phyloP scores from a whole-genome alignment of 1,139 yeast species.

The Suhomyces panamericanus region DNA sequence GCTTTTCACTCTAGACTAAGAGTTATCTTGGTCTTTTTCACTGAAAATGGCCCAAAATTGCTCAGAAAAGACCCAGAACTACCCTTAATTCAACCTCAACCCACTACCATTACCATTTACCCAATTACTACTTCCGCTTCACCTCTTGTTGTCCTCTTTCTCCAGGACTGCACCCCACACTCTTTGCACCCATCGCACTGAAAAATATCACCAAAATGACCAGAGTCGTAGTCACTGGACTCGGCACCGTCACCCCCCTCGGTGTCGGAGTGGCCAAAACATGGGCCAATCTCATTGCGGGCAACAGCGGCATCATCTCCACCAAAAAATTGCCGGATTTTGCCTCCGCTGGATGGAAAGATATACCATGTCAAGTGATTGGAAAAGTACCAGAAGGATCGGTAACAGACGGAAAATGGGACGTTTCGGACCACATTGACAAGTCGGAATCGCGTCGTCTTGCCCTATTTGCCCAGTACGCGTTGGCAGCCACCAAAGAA shows the following conservation, averaged over 20 bases:
- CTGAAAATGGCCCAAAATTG: no score
- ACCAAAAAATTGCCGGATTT: conserved; percentile 52
- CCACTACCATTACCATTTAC: no score
- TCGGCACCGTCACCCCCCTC: conserved; percentile 83
- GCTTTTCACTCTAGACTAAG: no score
- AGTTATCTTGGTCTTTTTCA: no score
- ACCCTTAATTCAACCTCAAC: no score
- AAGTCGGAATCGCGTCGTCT: conserved; percentile 55
- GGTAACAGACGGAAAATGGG: conserved; percentile 52
- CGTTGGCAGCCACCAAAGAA: conserved; percentile 71
- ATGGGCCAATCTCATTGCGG: conserved; percentile 54
- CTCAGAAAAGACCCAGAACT: no score
- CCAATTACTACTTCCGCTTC: no score
- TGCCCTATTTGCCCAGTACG: conserved; percentile 78
- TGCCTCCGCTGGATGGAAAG: conserved; percentile 44
- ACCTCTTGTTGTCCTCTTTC: no score
- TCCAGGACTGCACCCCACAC: conserved; percentile 1
- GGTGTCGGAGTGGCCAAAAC: conserved; percentile 64
- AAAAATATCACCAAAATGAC: not conserved
- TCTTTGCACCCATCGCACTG: conserved; percentile 1
- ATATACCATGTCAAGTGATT: conserved; percentile 73
- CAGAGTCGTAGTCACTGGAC: conserved; percentile 88
- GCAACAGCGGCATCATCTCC: conserved; percentile 58
- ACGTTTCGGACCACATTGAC: conserved; percentile 45
- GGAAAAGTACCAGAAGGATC: conserved; percentile 69